Percentiles rank a stretch among this genome's conserved stretches.
Conservation (phyloP, 2,329 filamentous ascomycete genomes). For the Teratosphaeria pseudoeucalypti region DNA sequence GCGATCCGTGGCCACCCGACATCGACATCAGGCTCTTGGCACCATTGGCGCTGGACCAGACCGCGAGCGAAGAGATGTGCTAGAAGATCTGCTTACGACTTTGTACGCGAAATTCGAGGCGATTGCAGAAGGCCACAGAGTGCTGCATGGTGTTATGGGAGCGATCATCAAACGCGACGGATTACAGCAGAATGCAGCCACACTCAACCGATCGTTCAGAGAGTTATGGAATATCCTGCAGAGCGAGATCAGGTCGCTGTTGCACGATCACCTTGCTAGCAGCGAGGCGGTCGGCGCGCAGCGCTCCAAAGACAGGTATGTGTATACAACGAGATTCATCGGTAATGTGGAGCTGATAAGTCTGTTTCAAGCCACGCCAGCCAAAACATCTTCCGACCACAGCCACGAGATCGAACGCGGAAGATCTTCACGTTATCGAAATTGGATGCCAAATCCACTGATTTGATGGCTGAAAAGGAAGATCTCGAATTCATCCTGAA, state of each 20-base stretch:
- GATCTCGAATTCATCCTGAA: constrained; percentile 84
- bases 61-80: constrained; percentile 53
- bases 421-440: constrained; percentile 74
- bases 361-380: constrained; percentile 29
- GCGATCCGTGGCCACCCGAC: constrained; percentile 27
- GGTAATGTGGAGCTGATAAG: neutral
- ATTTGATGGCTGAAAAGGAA: constrained; percentile 75
- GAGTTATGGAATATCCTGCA: constrained; percentile 97
- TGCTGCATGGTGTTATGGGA: constrained; percentile 84
- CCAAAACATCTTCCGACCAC: constrained; percentile 43
- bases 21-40: constrained; percentile 20
- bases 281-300: constrained; percentile 63
- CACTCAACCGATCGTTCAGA: constrained; percentile 78
- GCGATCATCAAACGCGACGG: constrained; percentile 78
- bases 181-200: constrained; percentile 44
- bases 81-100: constrained; percentile 85
- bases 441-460: constrained; percentile 66
- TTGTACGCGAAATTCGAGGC: constrained; percentile 95
- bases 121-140: constrained; percentile 87
- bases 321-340: neutral
- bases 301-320: constrained; percentile 34
- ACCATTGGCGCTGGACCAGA: constrained; percentile 14
- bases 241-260: constrained; percentile 86
- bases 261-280: constrained; percentile 93
- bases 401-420: constrained; percentile 42